Conservation (phyloP, 441 rosid genomes). For the Isatis lusitanica region DNA sequence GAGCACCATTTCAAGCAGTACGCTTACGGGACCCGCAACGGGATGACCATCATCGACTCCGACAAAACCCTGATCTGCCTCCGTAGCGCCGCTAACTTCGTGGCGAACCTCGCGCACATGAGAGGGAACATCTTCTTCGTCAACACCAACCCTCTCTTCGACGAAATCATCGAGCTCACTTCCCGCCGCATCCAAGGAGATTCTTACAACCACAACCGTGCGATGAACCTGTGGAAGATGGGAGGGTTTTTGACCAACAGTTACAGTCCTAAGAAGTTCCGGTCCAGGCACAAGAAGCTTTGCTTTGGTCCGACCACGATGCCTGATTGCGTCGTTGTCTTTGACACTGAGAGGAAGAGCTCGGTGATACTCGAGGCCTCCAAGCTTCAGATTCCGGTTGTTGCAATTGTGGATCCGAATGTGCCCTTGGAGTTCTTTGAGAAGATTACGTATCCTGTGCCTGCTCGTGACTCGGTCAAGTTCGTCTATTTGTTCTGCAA, state of each 20-base stretch:
- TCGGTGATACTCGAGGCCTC: constrained; percentile 81
- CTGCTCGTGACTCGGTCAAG: constrained; percentile 90
- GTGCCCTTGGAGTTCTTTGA: constrained; percentile 77
- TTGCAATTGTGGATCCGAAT: constrained; percentile 81
- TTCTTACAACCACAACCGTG: constrained; percentile 55
- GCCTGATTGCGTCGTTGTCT: constrained; percentile 92
- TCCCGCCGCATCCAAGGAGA: constrained; percentile 68
- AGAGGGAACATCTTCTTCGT: constrained; percentile 74
- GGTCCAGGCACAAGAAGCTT: constrained; percentile 84
- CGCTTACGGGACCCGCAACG: constrained; percentile 73
- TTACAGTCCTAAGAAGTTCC: constrained; percentile 87
- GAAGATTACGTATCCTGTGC: constrained; percentile 87
- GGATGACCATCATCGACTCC: constrained; percentile 67
- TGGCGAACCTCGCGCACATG: constrained; percentile 62
- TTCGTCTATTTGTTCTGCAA: constrained; percentile 95
- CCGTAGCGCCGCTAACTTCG: constrained; percentile 81
- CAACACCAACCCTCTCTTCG: constrained; percentile 88
- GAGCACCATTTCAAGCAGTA: constrained; percentile 83
- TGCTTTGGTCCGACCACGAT: constrained; percentile 80
- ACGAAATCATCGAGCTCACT: constrained; percentile 82
- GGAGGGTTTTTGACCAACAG: constrained; percentile 90
- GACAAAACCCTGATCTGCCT: constrained; percentile 90
- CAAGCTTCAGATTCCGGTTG: constrained; percentile 81
- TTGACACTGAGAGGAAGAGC: constrained; percentile 86
- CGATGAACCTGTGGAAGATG: constrained; percentile 65